Base-by-base conservation (phyloP, 139 green algal species). In the Spirogloea muscicola region DNA sequence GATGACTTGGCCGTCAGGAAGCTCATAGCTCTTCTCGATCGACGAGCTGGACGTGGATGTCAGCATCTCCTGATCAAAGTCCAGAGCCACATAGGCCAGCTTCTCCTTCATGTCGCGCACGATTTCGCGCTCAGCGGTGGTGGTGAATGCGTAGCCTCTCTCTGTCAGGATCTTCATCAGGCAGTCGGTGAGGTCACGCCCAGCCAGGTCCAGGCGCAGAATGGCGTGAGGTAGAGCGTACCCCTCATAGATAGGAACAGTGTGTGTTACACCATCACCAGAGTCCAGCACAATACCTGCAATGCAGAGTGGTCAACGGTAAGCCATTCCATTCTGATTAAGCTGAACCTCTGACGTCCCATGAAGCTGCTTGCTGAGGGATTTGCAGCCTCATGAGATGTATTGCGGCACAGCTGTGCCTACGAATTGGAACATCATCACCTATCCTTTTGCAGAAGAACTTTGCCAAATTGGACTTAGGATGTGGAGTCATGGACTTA, bases 41-140 rank as follows among this genome's bases (percentile, higher is more conserved):
- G 89, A 90, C 42, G 87, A 94, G 65, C 77, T 91, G 64, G 77
- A 84, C 25, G 86, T 60, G 18, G 85, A 74, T 37, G 89, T 97
- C 25, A 87, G 82, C 85, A 97, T 88, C 85, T 98, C 94, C 66
- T 91, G 79, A 82, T 98, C 94, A 77, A 94, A 98, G 84, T 86
- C 80, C 38, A 86, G 39, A 29, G 80, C 80, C 34, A 86, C 80
- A 33, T 86, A 86, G 3, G 72, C 86, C 4, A 86, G 80, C 69
- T 86, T 86, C 52, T 86, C 81, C 79, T 86, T 86, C 57, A 84
- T 84, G 80, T 86, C 81, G 27, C 81, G 69, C 39, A 87, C 81
- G 43, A 86, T 86, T 78, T 86, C 81, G 18, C 72, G 57, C 79
- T 86, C 81, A 31, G 81, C 81, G 3, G 34, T 68, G 55, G 81